Evolutionary conservation across 2,329 filamentous ascomycete genomes (phyloP), one percentile per base, ranked within the genome.

Genomic region (Fusarium oligoseptatum): DNA sequence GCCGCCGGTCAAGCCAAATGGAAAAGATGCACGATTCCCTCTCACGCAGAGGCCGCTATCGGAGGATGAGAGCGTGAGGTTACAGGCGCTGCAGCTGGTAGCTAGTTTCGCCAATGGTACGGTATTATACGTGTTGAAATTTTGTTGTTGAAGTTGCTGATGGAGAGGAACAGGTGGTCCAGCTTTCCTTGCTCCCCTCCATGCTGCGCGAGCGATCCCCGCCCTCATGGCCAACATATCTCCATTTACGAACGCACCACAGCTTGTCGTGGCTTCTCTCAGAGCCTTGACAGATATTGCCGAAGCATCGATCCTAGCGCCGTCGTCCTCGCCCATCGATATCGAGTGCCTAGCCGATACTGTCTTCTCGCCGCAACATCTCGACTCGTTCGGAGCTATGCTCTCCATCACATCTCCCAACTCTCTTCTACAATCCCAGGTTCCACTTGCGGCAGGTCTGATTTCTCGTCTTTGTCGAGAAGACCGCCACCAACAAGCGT

Each of bases 11-110:
- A 84, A 82, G 61, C 73, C 76, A 48, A 84, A 82, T 67, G 84
- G 84, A 58, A 86, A 86, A 72, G 85, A 85, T 71, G 70, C 79
- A 52, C 79, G 78, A 24, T 77, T 80, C 29, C 75, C 80, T 50
- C 71, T 80, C 29, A 80, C 83, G 14, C 83, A 82, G 11, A 80
- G 79, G 37, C 74, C 81, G 5, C 81, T 91, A 74, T 87, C 87
- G 3, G 89, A 92, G 12, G 91, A 94, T 68, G 92, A 95, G 66
- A 88, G 90, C 52, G 87, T 92, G 57, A 90, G 91, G 75, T 85
- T 97, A 66, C 94, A 97, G 81, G 93, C 93, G n/a, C 89, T 95
- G 43, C 91, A 97, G 73, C 89, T 98, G n/a, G 85, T 97, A 39
- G 92, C 93, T 56, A 97, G 94, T 82, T 90, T 98, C 80, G 94